Base-by-base conservation (phyloP, 2,329 filamentous ascomycete species). In the Stromatinia cepivora region DNA sequence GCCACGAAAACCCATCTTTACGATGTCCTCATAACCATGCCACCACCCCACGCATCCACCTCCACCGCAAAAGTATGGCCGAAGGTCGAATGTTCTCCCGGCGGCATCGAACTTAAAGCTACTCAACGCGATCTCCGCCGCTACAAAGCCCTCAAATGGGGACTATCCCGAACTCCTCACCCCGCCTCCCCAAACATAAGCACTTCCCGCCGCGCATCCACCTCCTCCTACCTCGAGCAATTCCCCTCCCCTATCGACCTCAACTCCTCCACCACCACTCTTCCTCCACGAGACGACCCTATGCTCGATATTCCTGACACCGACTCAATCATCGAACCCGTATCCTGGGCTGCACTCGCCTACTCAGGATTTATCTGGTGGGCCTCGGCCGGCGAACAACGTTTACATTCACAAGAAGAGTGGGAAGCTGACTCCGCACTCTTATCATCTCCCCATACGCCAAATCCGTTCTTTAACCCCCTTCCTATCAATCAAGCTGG, bases 341-440 rank as follows among this genome's bases (percentile, higher is more conserved):
- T 85, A 53, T 89, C 85, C 54, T 91, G 89, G 92, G 84, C 90
- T 0, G 88, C 90, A 1, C 85, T 94, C 36, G 92, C 92, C 7
- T 95, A 94, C 80, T 88, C 87, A 67, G 89, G 90, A 34, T 94
- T 94, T 81, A 92, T 94, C 86, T 95, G 92, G 92, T 95, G 92
- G 92, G 92, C 92, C 2, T 92, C 90, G 22, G 91, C 92, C 0
- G 92, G 92, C 70, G 92, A 95, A 79, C 87, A 90, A 78, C 82
- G 86, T 10, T 83, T 85, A 25, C 83, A 86, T 63, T 86, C 87
- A 66, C 85, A 89, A 72, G 83, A 86, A 28, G 87, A 90, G 73
- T 86, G 88, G 80, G 62, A 83, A 81, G 58, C 83, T 58, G 88
- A 90, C 75, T 81, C 83, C 10, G 79, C 83, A 3, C 82, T 90